These are phyloP conservation scores for Colletotrichum musicola DNA, from an alignment of 2,329 filamentous ascomycete species.

Conservation along the genomic window DNA sequence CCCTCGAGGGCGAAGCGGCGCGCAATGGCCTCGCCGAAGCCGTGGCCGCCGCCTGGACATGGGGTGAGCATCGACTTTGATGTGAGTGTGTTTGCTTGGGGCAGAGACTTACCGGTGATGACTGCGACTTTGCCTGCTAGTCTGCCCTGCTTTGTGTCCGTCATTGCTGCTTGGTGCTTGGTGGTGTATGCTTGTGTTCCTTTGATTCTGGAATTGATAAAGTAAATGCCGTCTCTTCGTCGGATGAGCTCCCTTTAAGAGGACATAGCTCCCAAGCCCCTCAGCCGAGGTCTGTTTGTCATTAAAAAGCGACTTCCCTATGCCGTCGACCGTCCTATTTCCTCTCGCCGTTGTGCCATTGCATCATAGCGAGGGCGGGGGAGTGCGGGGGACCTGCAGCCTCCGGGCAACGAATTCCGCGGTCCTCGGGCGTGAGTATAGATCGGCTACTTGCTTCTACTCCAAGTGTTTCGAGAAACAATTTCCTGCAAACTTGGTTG, in stretches of 20 bases:
- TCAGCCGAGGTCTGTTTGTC: neutral
- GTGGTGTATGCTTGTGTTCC: neutral
- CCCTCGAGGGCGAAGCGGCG: constrained; percentile 71
- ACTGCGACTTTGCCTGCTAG: constrained; percentile 29
- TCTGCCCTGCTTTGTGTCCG: constrained; percentile 5
- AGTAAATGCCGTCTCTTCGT: no score
- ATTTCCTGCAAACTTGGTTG: neutral
- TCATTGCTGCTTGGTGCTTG: neutral
- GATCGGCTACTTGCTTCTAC: neutral
- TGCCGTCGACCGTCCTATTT: neutral
- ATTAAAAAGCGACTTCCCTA: neutral
- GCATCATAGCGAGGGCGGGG: constrained; percentile 34
- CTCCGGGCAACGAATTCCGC: constrained; percentile 34
- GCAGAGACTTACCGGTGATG: constrained; percentile 12
- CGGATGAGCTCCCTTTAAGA: no score
- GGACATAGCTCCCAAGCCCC: no score
- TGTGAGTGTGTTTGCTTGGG: no score
- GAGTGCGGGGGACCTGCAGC: constrained; percentile 30
- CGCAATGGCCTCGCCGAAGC: constrained; percentile 74
- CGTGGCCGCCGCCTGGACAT: constrained; percentile 45
- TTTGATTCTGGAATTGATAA: no score
- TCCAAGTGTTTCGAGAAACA: neutral
- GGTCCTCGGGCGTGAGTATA: neutral
- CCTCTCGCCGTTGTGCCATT: constrained; percentile 17
- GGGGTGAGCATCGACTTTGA: neutral